A percentile compares a stretch with the other conserved stretches of the same genome.
Evolutionary conservation across 345 rosid genomes (phyloP).

Genomic region (Brassica cretica): DNA sequence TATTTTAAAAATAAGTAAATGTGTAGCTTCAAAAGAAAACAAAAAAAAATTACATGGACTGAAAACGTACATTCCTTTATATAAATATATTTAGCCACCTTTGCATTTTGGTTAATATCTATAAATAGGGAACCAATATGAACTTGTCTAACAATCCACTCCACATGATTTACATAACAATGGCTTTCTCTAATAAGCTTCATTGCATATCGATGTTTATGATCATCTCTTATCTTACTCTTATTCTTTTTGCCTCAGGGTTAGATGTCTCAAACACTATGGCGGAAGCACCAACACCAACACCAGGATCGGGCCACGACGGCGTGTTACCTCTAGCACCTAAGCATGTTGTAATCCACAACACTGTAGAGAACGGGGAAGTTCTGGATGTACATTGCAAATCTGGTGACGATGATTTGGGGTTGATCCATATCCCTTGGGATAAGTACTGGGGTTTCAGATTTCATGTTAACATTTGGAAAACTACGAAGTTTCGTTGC

Average conservation of each 20-base stretch:
- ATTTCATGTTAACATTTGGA: too few relatives aligned
- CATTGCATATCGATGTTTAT: background rate
- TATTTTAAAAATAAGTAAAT: too few relatives aligned
- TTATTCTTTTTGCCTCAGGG: background rate
- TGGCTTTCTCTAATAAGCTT: background rate
- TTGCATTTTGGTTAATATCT: background rate
- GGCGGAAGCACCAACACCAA: background rate
- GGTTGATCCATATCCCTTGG: too few relatives aligned
- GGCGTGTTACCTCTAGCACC: background rate
- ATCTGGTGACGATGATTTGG: too few relatives aligned
- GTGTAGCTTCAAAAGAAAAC: too few relatives aligned
- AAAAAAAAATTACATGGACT: background rate
- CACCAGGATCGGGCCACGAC: background rate
- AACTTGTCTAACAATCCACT: background rate
- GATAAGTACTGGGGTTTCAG: too few relatives aligned
- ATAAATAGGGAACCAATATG: background rate
- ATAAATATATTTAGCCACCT: background rate
- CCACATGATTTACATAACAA: background rate
- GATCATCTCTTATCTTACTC: constrained; percentile 1
- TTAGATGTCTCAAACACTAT: background rate
- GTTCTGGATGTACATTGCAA: too few relatives aligned
- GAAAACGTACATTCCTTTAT: background rate
- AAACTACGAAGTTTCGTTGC: too few relatives aligned
- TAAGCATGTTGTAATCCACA: too few relatives aligned
- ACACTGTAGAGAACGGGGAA: too few relatives aligned